Conservation (phyloP, 2,329 filamentous ascomycete genomes). For the Alternaria sp. region DNA sequence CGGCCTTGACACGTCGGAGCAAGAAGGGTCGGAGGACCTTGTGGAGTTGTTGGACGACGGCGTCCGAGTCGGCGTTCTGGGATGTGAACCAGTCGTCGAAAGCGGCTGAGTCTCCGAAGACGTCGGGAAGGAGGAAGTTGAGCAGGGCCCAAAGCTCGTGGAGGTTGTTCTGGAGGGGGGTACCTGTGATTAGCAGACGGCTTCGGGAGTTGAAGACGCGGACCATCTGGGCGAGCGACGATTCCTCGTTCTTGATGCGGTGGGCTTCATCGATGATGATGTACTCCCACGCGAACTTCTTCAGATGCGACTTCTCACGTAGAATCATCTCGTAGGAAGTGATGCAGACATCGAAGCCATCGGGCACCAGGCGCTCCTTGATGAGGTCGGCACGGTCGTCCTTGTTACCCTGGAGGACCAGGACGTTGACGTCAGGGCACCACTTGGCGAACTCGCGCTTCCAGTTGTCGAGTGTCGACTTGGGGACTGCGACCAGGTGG, state of each 20-base stretch:
- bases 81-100: conserved; percentile 98
- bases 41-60: conserved; percentile 94
- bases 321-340: conserved; percentile 99
- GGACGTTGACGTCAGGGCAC: conserved; percentile 94
- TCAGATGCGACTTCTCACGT: conserved; percentile 89
- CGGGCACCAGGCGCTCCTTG: conserved; percentile 86
- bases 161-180: conserved; percentile 95
- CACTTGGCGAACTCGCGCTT: conserved; percentile 90
- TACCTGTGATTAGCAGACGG: conserved; percentile 92
- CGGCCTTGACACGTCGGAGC: conserved; percentile 92
- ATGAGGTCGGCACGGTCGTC: conserved; percentile 90
- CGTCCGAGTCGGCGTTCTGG: conserved; percentile 89
- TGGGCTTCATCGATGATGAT: conserved; percentile 99
- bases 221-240: conserved; percentile 94
- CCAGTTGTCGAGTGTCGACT: conserved; percentile 98
- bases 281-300: conserved; percentile 99
- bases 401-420: conserved; percentile 93
- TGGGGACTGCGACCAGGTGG: conserved; percentile 90
- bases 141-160: conserved; percentile 97
- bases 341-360: conserved; percentile 97
- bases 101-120: conserved; percentile 94
- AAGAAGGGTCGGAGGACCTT: conserved; percentile 91
- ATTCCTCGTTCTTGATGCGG: conserved; percentile 99
- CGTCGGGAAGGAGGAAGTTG: conserved; percentile 97
- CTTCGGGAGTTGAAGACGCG: conserved; percentile 96